phyloP scores from a whole-genome alignment of 257 asterid genomes.

The Echium plantagineum region DNA sequence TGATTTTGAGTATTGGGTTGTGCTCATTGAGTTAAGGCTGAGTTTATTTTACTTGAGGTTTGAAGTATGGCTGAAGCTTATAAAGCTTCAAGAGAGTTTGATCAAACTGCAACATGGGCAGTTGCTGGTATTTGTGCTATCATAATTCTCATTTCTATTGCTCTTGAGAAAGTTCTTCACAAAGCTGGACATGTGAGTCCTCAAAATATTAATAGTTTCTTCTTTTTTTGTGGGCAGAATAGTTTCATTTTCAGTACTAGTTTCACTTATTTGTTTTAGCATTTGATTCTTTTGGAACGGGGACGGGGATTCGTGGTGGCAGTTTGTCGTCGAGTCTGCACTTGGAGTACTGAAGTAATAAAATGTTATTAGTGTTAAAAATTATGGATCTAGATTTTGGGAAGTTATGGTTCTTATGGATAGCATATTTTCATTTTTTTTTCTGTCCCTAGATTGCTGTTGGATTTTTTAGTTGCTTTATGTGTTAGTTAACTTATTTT shows the following conservation, averaged over 20 bases:
- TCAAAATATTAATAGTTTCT: not conserved
- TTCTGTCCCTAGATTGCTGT: too few relatives aligned
- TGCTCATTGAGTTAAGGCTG: not conserved
- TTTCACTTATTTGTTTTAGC: not conserved
- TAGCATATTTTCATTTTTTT: too few relatives aligned
- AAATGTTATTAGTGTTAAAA: too few relatives aligned
- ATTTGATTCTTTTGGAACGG: too few relatives aligned
- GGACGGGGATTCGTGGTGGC: too few relatives aligned
- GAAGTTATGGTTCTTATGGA: too few relatives aligned
- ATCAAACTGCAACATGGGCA: slow-evolving; percentile 78
- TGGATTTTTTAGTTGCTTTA: too few relatives aligned
- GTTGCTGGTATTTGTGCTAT: slow-evolving; percentile 67
- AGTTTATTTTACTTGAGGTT: not conserved
- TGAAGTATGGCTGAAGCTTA: slow-evolving; percentile 4
- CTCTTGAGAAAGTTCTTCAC: slow-evolving; percentile 56
- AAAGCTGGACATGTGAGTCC: slow-evolving; percentile 48
- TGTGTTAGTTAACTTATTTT: too few relatives aligned
- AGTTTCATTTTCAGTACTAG: not conserved
- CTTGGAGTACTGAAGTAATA: too few relatives aligned
- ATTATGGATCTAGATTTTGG: too few relatives aligned
- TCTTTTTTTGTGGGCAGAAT: not conserved
- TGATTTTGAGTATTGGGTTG: not conserved
- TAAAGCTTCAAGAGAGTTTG: slow-evolving; percentile 28
- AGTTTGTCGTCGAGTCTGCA: too few relatives aligned
- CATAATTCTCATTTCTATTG: slow-evolving; percentile 52